Evolutionary conservation across 1,139 yeast species (phyloP).

Genomic region (Kodamaea fungicola): DNA sequence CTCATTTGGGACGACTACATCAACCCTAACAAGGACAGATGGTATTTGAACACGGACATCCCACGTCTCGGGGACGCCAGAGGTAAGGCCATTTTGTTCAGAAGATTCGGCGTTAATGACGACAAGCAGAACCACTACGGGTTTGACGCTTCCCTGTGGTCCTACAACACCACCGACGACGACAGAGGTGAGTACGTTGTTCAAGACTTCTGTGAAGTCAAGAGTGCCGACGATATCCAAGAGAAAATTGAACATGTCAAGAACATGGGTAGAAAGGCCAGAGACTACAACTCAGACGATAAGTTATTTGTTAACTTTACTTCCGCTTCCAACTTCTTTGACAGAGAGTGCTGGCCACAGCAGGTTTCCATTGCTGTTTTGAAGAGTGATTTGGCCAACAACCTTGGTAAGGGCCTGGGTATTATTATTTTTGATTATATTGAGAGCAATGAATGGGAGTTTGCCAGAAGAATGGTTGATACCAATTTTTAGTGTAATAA

Average conservation of each 20-base stretch:
- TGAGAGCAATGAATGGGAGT: slow-evolving; percentile 59
- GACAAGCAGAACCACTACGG: slow-evolving; percentile 50
- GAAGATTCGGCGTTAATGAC: slow-evolving; percentile 65
- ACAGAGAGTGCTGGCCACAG: slow-evolving; percentile 73
- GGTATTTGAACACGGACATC: slow-evolving; percentile 57
- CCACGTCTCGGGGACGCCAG: slow-evolving; percentile 62
- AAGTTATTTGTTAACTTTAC: slow-evolving; percentile 72
- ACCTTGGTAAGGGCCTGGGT: slow-evolving; percentile 51
- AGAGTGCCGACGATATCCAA: slow-evolving; percentile 48
- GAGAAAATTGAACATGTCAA: slow-evolving; percentile 58
- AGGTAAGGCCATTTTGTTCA: slow-evolving; percentile 64
- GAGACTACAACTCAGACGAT: slow-evolving; percentile 44
- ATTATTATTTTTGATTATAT: slow-evolving; percentile 70
- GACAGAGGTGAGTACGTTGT: slow-evolving; percentile 62
- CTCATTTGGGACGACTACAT: slow-evolving; percentile 61
- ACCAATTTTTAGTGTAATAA: slow-evolving; percentile 41
- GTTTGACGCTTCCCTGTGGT: slow-evolving; percentile 67
- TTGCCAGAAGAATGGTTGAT: slow-evolving; percentile 50
- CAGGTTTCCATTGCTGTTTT: slow-evolving; percentile 56
- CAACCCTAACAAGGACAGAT: slow-evolving; percentile 46
- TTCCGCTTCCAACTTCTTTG: slow-evolving; percentile 71
- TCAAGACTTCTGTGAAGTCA: slow-evolving; percentile 74
- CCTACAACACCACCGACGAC: slow-evolving; percentile 62
- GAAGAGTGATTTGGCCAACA: slow-evolving; percentile 44
- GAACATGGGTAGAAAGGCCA: slow-evolving; percentile 53